Evolutionary conservation across 2,329 filamentous ascomycete species (phyloP), one percentile per base, ranked within the genome.

Genomic region (Colletotrichum cereale): DNA sequence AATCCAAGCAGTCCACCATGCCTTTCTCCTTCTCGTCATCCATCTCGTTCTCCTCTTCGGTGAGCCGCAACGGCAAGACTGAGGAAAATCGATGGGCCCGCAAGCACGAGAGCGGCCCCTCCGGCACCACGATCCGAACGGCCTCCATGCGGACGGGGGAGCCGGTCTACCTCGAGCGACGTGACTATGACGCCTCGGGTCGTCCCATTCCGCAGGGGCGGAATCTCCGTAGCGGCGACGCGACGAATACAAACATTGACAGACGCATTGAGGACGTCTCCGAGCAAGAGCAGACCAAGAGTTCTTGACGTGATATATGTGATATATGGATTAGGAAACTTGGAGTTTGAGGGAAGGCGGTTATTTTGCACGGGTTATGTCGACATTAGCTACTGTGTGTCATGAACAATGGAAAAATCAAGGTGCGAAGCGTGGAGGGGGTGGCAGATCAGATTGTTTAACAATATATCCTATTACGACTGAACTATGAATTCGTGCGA

Each of bases 11-110:
- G 34, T 7, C 11, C 5, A 26, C 36, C 12, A 67, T 67, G 65
- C 58, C 65, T 18, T 67, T 68, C 11, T 68, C 36, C n/a, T 58
- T 61, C 52, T 48, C 68, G 5, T 63, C 68, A 0, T 68, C 47
- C n/a, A n/a, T 71, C 0, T 71, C 68, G 53, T 63, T 71, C 38
- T 71, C 65, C 44, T 68, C 68, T 5, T 63, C 68, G 14, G 5
- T 68, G 44, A 63, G 42, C 24, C 12, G 8, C n/a, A 71, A 71
- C 65, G 68, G 68, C 58, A 68, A 63, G 60, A 60, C 47, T 5
- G 38, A 68, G 18, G 58, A 58, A 31, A 66, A 42, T 44, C 68
- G 65, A 24, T 71, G 62, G 64, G 60, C 65, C 29, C 52, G 44
- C 62, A 29, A 66, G 68, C 21, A 44, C 18, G 34, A 68, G 29